Conservation (phyloP, 306 rosid species). For the Acacia melanoxylon region DNA sequence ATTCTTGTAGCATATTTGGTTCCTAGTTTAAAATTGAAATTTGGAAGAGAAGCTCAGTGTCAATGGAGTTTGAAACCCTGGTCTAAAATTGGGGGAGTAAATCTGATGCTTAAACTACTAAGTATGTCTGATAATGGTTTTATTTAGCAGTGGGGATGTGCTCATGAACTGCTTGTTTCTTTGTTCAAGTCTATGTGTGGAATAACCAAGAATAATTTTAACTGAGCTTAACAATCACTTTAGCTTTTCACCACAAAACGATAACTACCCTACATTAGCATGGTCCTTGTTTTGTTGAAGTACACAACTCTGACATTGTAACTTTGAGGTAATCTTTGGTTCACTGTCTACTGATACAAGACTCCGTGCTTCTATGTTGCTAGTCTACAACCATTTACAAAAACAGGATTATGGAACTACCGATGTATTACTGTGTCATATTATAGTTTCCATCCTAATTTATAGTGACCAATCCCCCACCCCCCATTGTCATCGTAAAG, state of each 20-base stretch:
- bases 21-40: not conserved
- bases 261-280: not conserved
- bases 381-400: not conserved
- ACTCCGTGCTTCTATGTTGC: not conserved
- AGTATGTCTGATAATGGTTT: no score
- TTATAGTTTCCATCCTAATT: no score
- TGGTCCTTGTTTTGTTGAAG: slow-evolving; percentile 1
- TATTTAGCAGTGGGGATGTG: no score
- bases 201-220: no score
- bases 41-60: no score
- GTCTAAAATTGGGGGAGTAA: no score
- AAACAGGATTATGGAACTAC: not conserved
- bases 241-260: not conserved
- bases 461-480: no score
- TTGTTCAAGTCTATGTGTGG: no score
- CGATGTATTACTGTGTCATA: slow-evolving; percentile 19
- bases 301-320: not conserved
- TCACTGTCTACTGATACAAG: slow-evolving; percentile 5
- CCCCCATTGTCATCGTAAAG: no score
- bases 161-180: no score
- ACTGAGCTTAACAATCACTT: not conserved
- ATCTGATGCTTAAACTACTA: no score
- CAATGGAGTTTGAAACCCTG: no score
- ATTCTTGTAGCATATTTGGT: not conserved
- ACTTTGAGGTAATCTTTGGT: not conserved